Conservation (phyloP, 129 eudicot genomes). For the Helianthus tuberosus region DNA sequence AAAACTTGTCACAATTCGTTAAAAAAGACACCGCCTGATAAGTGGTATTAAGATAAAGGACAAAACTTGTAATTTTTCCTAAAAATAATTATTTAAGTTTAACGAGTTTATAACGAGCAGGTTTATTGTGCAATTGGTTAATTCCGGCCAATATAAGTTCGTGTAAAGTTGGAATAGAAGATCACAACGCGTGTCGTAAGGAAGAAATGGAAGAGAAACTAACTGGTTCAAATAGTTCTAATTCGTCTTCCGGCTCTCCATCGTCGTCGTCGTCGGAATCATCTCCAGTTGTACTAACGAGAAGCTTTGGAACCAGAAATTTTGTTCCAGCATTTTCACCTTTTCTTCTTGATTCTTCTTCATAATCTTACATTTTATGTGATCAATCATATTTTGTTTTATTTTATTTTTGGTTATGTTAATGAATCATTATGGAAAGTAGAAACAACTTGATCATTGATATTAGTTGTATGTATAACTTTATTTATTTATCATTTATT, state of each 20-base stretch:
- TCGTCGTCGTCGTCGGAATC: slow-evolving; percentile 34
- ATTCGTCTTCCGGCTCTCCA: slow-evolving; percentile 40
- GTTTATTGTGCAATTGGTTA: slow-evolving; percentile 71
- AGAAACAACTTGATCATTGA: too few relatives aligned
- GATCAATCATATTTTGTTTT: too few relatives aligned
- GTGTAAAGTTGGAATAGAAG: slow-evolving; percentile 62
- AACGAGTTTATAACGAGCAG: slow-evolving; percentile 19
- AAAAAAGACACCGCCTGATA: too few relatives aligned
- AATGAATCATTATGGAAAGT: too few relatives aligned
- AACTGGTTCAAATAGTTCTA: slow-evolving; percentile 34
- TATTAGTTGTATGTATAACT: too few relatives aligned
- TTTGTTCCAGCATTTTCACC: slow-evolving; percentile 22
- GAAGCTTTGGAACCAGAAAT: slow-evolving; percentile 33
- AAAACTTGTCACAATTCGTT: too few relatives aligned
- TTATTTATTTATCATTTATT: too few relatives aligned
- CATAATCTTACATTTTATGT: background rate
- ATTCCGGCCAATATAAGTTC: slow-evolving; percentile 59
- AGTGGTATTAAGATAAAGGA: too few relatives aligned
- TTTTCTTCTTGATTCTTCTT: slow-evolving; percentile 17
- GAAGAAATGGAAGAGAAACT: slow-evolving; percentile 41
- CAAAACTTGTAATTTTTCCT: too few relatives aligned
- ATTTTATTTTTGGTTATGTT: too few relatives aligned
- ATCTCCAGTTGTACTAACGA: slow-evolving; percentile 8
- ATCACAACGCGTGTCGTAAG: slow-evolving; percentile 24
- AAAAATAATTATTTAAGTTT: too few relatives aligned